phyloP scores from a whole-genome alignment of 441 rosid species.

The Pelargonium cotyledonis region DNA sequence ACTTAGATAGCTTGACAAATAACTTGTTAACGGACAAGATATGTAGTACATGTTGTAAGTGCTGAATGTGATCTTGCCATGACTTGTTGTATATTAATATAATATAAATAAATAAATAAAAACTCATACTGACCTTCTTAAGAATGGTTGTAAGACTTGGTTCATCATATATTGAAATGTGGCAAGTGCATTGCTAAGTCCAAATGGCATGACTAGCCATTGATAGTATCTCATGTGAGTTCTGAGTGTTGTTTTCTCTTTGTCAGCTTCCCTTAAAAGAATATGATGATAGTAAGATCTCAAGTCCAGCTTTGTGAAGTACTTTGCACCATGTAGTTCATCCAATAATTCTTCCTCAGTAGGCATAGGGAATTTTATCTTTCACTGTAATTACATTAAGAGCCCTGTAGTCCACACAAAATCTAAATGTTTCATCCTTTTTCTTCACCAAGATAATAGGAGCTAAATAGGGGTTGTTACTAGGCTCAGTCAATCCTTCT shows the following conservation, averaged over 20 bases:
- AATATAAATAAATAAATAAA: too few relatives aligned
- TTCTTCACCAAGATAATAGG: background rate
- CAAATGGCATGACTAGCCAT: background rate
- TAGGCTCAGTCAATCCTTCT: background rate
- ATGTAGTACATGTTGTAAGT: too few relatives aligned
- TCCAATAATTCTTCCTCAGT: background rate
- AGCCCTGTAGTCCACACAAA: background rate
- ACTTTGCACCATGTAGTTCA: background rate
- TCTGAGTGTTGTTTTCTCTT: background rate
- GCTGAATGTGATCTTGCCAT: too few relatives aligned
- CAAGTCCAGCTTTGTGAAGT: background rate
- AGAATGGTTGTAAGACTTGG: too few relatives aligned
- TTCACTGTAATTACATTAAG: background rate
- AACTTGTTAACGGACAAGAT: too few relatives aligned
- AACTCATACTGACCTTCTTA: too few relatives aligned
- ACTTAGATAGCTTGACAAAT: too few relatives aligned
- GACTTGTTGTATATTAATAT: too few relatives aligned
- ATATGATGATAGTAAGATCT: background rate
- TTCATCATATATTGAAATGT: background rate
- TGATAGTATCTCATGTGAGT: background rate
- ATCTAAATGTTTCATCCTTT: background rate
- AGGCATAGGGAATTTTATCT: background rate
- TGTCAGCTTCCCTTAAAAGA: background rate
- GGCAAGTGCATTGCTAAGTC: background rate
- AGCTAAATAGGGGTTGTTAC: background rate